These are phyloP conservation scores for Chionographis japonica DNA, from an alignment of 106 monocot species.

Conservation along the genomic window DNA sequence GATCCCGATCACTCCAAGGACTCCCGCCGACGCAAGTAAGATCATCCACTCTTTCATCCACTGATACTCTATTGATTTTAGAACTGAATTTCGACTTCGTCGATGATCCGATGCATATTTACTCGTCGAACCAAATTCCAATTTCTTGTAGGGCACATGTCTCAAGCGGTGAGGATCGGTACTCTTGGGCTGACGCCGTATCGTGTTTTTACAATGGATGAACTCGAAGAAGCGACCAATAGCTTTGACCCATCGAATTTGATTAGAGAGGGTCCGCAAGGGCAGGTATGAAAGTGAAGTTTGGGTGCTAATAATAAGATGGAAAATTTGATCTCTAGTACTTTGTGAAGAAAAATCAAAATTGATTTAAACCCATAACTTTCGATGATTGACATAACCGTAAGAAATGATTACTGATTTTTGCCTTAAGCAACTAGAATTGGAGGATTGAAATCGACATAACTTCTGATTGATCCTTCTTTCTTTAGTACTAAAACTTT, in stretches of 20 bases:
- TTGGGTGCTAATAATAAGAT: not conserved
- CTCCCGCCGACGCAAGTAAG: conserved; percentile 64
- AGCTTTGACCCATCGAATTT: conserved; percentile 52
- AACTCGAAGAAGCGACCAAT: conserved; percentile 68
- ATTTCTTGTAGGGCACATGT: conserved; percentile 50
- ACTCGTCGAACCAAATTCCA: not conserved
- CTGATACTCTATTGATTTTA: not conserved
- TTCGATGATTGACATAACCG: too few species aligned
- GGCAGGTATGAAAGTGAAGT: conserved; percentile 14
- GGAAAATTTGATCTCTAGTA: not conserved
- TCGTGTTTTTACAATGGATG: conserved; percentile 54
- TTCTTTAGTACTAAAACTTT: too few species aligned
- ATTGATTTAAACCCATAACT: too few species aligned
- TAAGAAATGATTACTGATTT: too few species aligned
- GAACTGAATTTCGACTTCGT: not conserved
- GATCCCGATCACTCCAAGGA: conserved; percentile 24
- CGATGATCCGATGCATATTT: too few species aligned
- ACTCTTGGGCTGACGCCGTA: conserved; percentile 44
- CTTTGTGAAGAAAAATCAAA: too few species aligned
- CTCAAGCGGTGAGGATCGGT: conserved; percentile 50
- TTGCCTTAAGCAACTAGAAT: too few species aligned
- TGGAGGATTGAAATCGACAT: not conserved
- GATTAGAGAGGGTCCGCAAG: conserved; percentile 37
- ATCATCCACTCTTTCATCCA: not conserved
- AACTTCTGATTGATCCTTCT: not conserved